Percentiles rank a stretch among this genome's conserved stretches.
These are phyloP conservation scores for Gyrodon lividus DNA, from an alignment of 768 basidiomycete genomes.

Conservation along the genomic window DNA sequence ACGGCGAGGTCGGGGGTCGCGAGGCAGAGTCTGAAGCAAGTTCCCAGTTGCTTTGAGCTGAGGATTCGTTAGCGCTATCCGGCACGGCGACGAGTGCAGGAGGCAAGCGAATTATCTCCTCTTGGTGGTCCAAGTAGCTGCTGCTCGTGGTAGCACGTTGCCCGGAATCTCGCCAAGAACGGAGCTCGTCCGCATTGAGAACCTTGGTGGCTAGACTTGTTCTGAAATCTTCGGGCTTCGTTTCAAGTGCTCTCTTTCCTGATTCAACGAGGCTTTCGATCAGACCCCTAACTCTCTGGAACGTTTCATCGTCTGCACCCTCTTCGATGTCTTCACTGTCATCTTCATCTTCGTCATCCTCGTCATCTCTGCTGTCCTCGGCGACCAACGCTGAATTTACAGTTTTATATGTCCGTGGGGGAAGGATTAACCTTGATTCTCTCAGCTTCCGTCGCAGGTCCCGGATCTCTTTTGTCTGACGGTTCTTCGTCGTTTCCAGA, in stretches of 20 bases:
- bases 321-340: slow-evolving; percentile 43
- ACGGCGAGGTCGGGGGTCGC: slow-evolving; percentile 14
- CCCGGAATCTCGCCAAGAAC: slow-evolving; percentile 50
- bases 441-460: slow-evolving; percentile 80
- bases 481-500: slow-evolving; percentile 76
- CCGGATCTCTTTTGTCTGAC: slow-evolving; percentile 81
- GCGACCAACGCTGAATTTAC: slow-evolving; percentile 50
- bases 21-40: slow-evolving; percentile 15
- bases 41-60: slow-evolving; percentile 29
- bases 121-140: slow-evolving; percentile 17
- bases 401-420: slow-evolving; percentile 59
- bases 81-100: slow-evolving; percentile 20
- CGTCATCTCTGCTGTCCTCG: slow-evolving; percentile 41
- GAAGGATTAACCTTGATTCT: slow-evolving; percentile 76
- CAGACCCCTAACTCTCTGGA: slow-evolving; percentile 60
- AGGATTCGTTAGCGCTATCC: slow-evolving; percentile 15
- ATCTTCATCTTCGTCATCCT: slow-evolving; percentile 36
- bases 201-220: slow-evolving; percentile 59
- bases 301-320: slow-evolving; percentile 51
- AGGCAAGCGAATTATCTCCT: slow-evolving; percentile 26
- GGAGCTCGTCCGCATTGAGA: slow-evolving; percentile 69
- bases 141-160: slow-evolving; percentile 15
- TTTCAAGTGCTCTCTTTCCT: slow-evolving; percentile 62
- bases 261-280: slow-evolving; percentile 60
- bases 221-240: slow-evolving; percentile 51